A percentile compares a stretch with the other conserved stretches of the same genome.
These are phyloP conservation scores for Leptodontidium sp. DNA, from an alignment of 2,329 filamentous ascomycete species.

Conservation along the genomic window DNA sequence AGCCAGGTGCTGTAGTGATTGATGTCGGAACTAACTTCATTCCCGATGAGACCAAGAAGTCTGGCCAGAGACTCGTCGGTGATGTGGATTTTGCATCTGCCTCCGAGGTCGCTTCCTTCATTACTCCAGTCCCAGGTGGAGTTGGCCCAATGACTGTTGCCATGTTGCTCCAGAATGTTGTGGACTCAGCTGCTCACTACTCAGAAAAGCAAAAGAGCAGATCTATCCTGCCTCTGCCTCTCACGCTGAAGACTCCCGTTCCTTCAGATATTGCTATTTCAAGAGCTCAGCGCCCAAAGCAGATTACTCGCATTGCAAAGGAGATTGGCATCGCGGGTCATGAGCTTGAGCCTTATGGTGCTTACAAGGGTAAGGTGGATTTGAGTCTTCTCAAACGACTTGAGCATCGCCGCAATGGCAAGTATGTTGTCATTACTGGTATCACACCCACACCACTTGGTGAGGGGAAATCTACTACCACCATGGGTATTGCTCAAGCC, in stretches of 20 bases:
- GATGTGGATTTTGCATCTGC: slow-evolving; percentile 94
- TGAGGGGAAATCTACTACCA: slow-evolving; percentile 98
- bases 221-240: slow-evolving; percentile 80
- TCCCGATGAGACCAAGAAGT: slow-evolving; percentile 87
- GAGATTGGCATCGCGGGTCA: slow-evolving; percentile 89
- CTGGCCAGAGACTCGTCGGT: slow-evolving; percentile 88
- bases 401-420: slow-evolving; percentile 85
- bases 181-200: slow-evolving; percentile 82
- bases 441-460: slow-evolving; percentile 97
- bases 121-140: slow-evolving; percentile 95
- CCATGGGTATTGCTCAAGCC: slow-evolving; percentile 93
- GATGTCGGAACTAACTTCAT: slow-evolving; percentile 98
- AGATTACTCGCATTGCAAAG: slow-evolving; percentile 81
- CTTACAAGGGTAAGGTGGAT: slow-evolving; percentile 96
- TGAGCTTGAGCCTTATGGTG: slow-evolving; percentile 93
- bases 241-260: slow-evolving; percentile 81
- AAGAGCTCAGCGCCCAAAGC: slow-evolving; percentile 88
- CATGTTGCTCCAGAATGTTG: slow-evolving; percentile 96
- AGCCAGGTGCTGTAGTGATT: slow-evolving; percentile 93
- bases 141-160: slow-evolving; percentile 99
- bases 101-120: slow-evolving; percentile 84
- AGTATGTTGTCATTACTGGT: slow-evolving; percentile 91
- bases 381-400: slow-evolving; percentile 83
- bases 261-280: slow-evolving; percentile 97
- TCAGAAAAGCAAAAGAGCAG: slow-evolving; percentile 85